Evolutionary conservation across 2,329 filamentous ascomycete species (phyloP), one percentile per base, ranked within the genome.

Genomic region (Endothia cerciana): DNA sequence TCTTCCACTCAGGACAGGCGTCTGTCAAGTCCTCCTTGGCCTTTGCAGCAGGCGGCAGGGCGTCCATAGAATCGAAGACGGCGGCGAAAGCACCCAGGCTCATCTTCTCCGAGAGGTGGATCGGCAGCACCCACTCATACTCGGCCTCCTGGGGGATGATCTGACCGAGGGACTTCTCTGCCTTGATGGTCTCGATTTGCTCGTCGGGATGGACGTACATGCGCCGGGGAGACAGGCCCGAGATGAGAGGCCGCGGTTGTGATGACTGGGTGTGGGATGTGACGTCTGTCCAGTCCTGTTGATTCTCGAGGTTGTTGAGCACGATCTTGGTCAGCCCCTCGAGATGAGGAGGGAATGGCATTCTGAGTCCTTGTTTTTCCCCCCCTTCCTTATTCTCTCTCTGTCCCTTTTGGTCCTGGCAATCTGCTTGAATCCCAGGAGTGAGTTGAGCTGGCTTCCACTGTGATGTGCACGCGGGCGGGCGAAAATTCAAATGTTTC

Each of bases 191-290:
- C 69, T 87, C 88, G 70, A 92, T 88, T 78, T 94, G 92, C 78
- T 94, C 91, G 75, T 95, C 92, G 1, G 92, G 91, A 73, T 95
- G 91, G 61, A 91, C 82, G 76, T 95, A 94, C 51, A 93, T 82
- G 56, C 89, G 85, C 55, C 85, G 84, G 0, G 91, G 91, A 1
- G 92, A 91, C 3, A 94, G 78, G 33, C 92, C 92, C 28, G 87
- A 89, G 65, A 95, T 82, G 62, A 94, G 76, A 6, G 88, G 87
- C 25, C 91, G 85, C 1, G 84, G 79, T 11, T 87, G 81, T 49
- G 76, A 73, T 3, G 81, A 78, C 63, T 79, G 76, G 1, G 77
- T 82, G 75, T 89, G 83, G 25, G 87, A 73, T 59, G 82, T 77
- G 56, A 94, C 77, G 28, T 82, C 76, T 28, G 85, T 86, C 92